Evolutionary conservation across 2,329 filamentous ascomycete genomes (phyloP), one percentile per base, ranked within the genome.

Genomic region (Claviceps monticola): DNA sequence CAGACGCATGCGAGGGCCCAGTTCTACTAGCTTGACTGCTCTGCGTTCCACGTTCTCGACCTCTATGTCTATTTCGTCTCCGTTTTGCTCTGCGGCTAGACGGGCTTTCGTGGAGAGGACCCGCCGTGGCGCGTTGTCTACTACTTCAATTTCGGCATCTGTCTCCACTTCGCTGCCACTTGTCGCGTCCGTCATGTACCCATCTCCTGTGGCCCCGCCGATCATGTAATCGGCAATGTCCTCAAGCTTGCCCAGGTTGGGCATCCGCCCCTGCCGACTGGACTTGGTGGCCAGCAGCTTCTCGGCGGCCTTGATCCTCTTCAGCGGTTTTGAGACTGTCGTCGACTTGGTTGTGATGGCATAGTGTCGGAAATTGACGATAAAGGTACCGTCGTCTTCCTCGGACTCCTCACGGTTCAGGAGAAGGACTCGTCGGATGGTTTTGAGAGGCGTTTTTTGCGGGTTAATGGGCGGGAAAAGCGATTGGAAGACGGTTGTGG

Each of bases 181-280:
- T 1, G 82, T 85, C 19, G 70, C 79, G 53, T 93, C 91, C 4
- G 88, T 93, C 59, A 90, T 86, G 68, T 97, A 98, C 3, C 91
- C 74, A 17, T 80, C 74, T 14, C 82, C 83, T 19, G 79, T 78
- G 42, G 87, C 88, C 2, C 82, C 83, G 52, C 94, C 89, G 39
- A 95, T 84, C 68, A 98, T 84, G 65, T 90, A 98, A 64, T 98
- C 93, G 9, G 91, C 84, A 38, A 96, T 91, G 66, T 98, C 93
- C 60, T 93, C 84, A 9, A 98, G 75, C 65, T 87, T 90, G 48
- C 89, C 87, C 0, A 98, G 75, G 61, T 98, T 95, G 3, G 93
- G 93, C 54, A 98, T 72, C 51, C 68, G 67, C 51, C 83, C 82
- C 62, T 88, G 88, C 63, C 75, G 74, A 55, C 78, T 75, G 54